Evolutionary conservation across 73 alveolate species (phyloP), one percentile per base, ranked within the genome.

Genomic region (Paramecium sexaurelia): DNA sequence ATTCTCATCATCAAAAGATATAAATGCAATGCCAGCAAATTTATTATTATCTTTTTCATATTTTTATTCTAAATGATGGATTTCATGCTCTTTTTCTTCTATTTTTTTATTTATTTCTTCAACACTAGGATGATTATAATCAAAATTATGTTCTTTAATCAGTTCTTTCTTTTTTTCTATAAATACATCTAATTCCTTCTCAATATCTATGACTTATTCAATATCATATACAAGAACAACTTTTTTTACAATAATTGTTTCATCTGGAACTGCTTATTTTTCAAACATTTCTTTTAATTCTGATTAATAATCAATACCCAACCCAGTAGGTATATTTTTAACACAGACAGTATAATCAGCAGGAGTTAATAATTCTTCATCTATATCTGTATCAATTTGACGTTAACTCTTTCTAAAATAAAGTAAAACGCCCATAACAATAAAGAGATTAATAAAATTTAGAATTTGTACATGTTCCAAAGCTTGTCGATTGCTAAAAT

Each of bases 341-440:
- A 85, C 92, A 68, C 78, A 56, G n/a, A 85, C 37, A 6, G 92
- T 85, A 33, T 85, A 85, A 32, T 85, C 92, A 15, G 78, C 78
- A 15, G 92, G 92, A 0, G 92, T 85, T 0, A 75, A 17, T 35
- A 55, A 85, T 11, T 68, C 78, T 11, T 68, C 92, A 57, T 85
- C 92, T 17, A 85, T 85, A 5, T 85, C 86, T 55, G 57, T 55
- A 57, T 85, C 92, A 6, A 85, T 85, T 55, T 55, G 27, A 11
- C 92, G 55, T 57, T 85, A 36, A 17, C 84, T 85, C 39, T 73
- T 85, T n/a, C 92, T 55, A 56, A 85, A 85, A 43, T 56, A 85
- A 32, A 85, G 26, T 29, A 85, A 61, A 33, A 85, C 84, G 0
- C 43, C 61, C 92, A 85, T 85, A 0, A 85, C 55, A 15, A 73